Evolutionary conservation across 2,329 filamentous ascomycete genomes (phyloP).

Genomic region (Cytospora paraplurivora): DNA sequence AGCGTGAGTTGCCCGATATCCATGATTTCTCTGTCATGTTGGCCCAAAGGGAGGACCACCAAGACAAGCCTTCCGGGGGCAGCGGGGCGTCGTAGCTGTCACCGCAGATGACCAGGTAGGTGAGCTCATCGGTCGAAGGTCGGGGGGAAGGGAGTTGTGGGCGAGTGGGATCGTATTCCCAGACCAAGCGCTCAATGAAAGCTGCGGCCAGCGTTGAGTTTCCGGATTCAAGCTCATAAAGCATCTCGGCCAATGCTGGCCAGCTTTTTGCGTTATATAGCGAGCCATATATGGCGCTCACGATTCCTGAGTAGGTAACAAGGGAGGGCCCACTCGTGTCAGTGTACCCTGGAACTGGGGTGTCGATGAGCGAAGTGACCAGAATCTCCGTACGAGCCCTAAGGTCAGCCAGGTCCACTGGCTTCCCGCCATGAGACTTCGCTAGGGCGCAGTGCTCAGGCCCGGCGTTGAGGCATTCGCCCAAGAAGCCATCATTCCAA

Average conservation of each 20-base stretch:
- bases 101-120: constrained; percentile 46
- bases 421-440: constrained; percentile 34
- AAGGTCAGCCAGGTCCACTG: constrained; percentile 42
- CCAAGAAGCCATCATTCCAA: constrained; percentile 53
- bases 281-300: constrained; percentile 43
- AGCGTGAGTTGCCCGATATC: constrained; percentile 51
- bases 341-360: constrained; percentile 44
- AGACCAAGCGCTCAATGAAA: constrained; percentile 42
- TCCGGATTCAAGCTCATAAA: constrained; percentile 47
- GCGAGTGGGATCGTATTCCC: constrained; percentile 46
- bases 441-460: constrained; percentile 49
- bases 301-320: constrained; percentile 48
- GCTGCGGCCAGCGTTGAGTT: constrained; percentile 46
- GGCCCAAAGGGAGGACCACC: constrained; percentile 50
- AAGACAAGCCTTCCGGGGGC: constrained; percentile 43
- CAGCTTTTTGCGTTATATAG: constrained; percentile 49
- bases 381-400: constrained; percentile 44
- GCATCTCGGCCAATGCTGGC: constrained; percentile 45
- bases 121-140: constrained; percentile 44
- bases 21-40: constrained; percentile 50
- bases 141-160: constrained; percentile 35
- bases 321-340: constrained; percentile 45
- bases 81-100: constrained; percentile 48
- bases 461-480: constrained; percentile 52
- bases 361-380: constrained; percentile 41